Base-by-base conservation (phyloP, 306 rosid species). In the Aeschynomene evenia region DNA sequence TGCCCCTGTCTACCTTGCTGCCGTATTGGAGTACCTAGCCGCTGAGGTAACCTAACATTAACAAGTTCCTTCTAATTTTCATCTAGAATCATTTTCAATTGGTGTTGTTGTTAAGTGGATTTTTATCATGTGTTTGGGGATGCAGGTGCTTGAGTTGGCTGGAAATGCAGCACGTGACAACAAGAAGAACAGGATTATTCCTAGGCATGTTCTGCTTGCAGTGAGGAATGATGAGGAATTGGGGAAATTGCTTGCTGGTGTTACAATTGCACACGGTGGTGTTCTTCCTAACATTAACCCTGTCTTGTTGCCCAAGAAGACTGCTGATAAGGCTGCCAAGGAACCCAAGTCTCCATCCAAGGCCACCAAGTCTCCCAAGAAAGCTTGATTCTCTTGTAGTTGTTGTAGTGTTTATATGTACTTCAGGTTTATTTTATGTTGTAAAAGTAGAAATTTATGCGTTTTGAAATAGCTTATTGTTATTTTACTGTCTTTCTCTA, bases 121-220 rank as follows among this genome's bases (percentile, higher is more conserved):
- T 18, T 48, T 43, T 45, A 4, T 9, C 1, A 0, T 45, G 7
- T 45, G 9, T 1, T 5, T 45, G 8, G 1, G 0, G 24, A n/a
- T 39, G 54, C 11, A 91, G 96, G 94, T 91, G 20, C 71, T 91
- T 76, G 96, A 91, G 23, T 79, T 91, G 77, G 98, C 98, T 42
- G 98, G 98, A 60, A 91, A 91, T 79, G 98, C 98, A 0, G 98
- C 98, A 1, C 70, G 98, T 4, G 98, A 91, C 34, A 91, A 89
- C 83, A 89, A 91, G 84, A 91, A 89, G 82, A 91, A 75, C 4
- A 85, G 94, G 64, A 89, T 91, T 1, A 87, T 82, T 1, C 96
- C 98, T 0, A 79, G 96, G 69, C 98, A 91, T 31, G 79, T 91
- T 3, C 46, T 91, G 13, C 37, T 91, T 7, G 98, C 98, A 0